phyloP scores from a whole-genome alignment of 768 basidiomycete genomes.

The Lentinus tigrinus region DNA sequence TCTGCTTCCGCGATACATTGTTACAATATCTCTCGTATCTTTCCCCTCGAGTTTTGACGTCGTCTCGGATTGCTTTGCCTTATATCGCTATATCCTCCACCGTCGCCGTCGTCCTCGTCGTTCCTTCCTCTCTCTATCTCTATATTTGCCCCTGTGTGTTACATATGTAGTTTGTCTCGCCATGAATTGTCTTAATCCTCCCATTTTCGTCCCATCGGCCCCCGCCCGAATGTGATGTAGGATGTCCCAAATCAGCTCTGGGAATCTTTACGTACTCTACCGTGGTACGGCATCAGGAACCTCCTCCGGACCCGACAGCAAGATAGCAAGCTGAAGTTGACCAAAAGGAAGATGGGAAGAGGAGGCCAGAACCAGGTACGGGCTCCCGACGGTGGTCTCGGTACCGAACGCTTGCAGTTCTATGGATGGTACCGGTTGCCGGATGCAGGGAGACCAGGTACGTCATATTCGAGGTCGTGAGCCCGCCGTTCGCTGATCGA shows the following conservation, averaged over 20 bases:
- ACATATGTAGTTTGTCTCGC: constrained; percentile 16
- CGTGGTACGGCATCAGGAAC: no score
- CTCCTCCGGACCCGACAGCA: background rate
- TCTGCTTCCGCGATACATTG: constrained; percentile 6
- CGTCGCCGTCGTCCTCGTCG: background rate
- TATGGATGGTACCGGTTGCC: no score
- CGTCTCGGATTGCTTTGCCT: constrained; percentile 14
- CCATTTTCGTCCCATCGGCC: background rate
- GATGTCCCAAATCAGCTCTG: no score
- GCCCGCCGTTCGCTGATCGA: no score
- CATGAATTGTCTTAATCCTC: constrained; percentile 13
- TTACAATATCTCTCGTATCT: background rate
- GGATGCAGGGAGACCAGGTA: no score
- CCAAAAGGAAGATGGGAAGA: no score
- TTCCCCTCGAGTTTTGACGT: constrained; percentile 1
- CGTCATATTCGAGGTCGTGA: no score
- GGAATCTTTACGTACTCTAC: no score
- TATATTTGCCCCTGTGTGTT: constrained; percentile 13
- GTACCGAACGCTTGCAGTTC: background rate
- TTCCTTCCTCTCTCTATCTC: constrained; percentile 1
- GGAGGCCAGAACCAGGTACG: background rate
- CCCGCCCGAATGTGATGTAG: background rate
- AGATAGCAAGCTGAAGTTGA: background rate
- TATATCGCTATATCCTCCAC: constrained; percentile 15
- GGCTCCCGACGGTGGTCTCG: background rate